Evolutionary conservation across 352 stramenopile species (phyloP).

Genomic region (Phytophthora niederhauseri): DNA sequence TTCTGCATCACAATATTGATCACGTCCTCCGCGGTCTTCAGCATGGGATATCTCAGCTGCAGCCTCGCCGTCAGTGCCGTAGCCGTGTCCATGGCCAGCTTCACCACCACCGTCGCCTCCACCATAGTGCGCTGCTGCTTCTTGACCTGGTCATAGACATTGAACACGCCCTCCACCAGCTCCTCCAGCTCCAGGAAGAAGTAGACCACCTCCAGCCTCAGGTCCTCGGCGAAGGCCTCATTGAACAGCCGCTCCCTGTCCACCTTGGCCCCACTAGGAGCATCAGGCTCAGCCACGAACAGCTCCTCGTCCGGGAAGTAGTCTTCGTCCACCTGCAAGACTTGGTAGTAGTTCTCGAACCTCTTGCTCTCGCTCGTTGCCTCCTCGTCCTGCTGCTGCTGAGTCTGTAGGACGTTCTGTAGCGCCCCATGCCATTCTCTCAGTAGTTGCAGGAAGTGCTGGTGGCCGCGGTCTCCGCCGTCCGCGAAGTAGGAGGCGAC

Average conservation of each 20-base stretch:
- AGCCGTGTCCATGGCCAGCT: conserved; percentile 25
- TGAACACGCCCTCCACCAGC: conserved; percentile 18
- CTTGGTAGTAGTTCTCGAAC: conserved; percentile 28
- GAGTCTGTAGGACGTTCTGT: not conserved
- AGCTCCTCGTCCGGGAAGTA: conserved; percentile 17
- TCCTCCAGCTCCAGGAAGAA: conserved; percentile 34
- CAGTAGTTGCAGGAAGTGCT: conserved; percentile 5
- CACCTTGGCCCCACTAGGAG: not conserved
- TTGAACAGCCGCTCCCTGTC: conserved; percentile 12
- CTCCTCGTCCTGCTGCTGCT: not conserved
- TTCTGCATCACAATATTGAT: conserved; percentile 10
- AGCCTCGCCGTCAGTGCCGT: conserved; percentile 12
- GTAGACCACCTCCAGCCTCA: conserved; percentile 23
- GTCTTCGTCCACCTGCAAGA: conserved; percentile 21
- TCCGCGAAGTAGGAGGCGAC: conserved; percentile 9
- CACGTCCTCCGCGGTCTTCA: conserved; percentile 23
- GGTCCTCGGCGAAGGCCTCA: conserved; percentile 28
- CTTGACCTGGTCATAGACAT: conserved; percentile 28
- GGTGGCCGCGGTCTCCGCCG: not conserved
- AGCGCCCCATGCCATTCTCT: conserved; percentile 3
- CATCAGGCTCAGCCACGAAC: not conserved
- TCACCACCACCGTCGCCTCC: conserved; percentile 30
- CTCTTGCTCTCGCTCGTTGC: not conserved
- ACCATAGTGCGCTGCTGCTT: conserved; percentile 29
- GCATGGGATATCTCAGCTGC: conserved; percentile 26